Evolutionary conservation across 2,329 filamentous ascomycete genomes (phyloP).

Genomic region (Niveomyces coronatus): DNA sequence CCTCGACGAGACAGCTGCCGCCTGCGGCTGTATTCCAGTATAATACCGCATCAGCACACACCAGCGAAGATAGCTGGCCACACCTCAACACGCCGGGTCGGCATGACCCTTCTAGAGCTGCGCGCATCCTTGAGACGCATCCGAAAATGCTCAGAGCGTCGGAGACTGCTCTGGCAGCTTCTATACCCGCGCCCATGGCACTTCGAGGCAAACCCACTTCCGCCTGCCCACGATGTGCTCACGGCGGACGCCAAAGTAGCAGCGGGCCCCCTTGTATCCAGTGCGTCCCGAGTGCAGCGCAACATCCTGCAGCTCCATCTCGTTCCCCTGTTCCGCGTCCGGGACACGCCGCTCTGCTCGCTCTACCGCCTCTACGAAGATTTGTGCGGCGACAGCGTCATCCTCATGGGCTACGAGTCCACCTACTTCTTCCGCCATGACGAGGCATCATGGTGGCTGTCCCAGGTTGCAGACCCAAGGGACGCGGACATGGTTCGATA

Average conservation of each 20-base stretch:
- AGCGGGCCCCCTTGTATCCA: not conserved
- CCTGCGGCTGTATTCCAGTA: too few relatives aligned
- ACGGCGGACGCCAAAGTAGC: not conserved
- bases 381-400: not conserved
- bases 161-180: conserved; percentile 6
- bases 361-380: conserved; percentile 2
- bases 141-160: conserved; percentile 3
- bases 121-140: conserved; percentile 1
- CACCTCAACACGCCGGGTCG: not conserved
- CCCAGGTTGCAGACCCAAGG: not conserved
- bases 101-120: not conserved
- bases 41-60: not conserved
- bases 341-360: conserved; percentile 1
- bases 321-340: not conserved
- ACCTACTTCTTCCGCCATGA: not conserved
- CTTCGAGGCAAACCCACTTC: conserved; percentile 1
- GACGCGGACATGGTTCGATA: not conserved
- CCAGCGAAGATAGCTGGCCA: not conserved
- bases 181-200: conserved; percentile 3
- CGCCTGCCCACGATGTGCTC: conserved; percentile 1
- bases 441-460: conserved; percentile 4
- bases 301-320: conserved; percentile 2
- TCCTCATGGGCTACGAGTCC: not conserved
- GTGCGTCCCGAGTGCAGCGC: not conserved
- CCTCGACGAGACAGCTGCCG: too few relatives aligned